phyloP scores from a whole-genome alignment of 441 rosid species.

The Erodium moschatum region DNA sequence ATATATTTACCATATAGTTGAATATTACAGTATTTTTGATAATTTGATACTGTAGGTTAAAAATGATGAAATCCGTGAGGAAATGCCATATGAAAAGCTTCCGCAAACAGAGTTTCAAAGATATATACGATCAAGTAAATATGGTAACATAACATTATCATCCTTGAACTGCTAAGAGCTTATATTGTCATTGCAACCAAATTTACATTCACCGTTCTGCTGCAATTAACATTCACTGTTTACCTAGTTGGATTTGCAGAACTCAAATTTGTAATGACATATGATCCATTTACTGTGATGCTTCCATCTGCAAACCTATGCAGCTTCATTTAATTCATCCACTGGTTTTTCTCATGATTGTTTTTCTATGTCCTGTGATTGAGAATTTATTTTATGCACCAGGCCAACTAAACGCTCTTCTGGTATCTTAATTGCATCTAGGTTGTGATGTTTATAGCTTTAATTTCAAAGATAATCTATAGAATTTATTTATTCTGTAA shows the following conservation, averaged over 20 bases:
- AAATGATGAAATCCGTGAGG: constrained; percentile 42
- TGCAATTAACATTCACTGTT: not conserved
- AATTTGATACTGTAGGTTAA: constrained; percentile 32
- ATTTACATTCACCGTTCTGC: not conserved
- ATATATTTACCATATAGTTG: not conserved
- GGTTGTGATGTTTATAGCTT: too few species aligned
- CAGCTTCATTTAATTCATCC: not conserved
- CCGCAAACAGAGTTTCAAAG: constrained; percentile 54
- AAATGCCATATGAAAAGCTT: constrained; percentile 38
- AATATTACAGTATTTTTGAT: not conserved
- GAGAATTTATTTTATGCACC: too few species aligned
- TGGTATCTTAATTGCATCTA: too few species aligned
- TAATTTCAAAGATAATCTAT: too few species aligned
- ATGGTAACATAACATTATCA: constrained; percentile 33
- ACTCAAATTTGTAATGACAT: not conserved
- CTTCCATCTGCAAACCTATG: constrained; percentile 6
- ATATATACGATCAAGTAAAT: constrained; percentile 37
- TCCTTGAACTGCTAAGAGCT: constrained; percentile 8
- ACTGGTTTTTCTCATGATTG: not conserved
- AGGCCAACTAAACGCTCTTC: too few species aligned
- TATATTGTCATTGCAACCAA: not conserved
- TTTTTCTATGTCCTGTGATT: not conserved
- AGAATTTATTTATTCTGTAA: too few species aligned
- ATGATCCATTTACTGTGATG: not conserved
- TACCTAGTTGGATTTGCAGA: not conserved